Evolutionary conservation across 345 rosid genomes (phyloP), one percentile per base, ranked within the genome.

Genomic region (Eucalyptus caleyi): DNA sequence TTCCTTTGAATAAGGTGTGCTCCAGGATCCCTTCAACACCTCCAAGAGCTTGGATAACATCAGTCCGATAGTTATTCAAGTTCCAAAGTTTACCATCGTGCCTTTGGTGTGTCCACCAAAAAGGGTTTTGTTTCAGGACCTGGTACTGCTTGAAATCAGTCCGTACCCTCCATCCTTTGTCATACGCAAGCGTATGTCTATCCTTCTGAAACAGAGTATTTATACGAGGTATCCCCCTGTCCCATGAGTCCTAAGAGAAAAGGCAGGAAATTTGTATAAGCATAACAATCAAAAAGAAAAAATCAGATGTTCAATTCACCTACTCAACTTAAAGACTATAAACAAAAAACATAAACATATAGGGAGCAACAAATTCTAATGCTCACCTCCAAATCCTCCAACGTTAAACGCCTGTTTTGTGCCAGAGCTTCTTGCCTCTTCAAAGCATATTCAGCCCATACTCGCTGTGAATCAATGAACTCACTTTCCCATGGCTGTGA

Each of bases 61-160:
- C 99, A 91, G 99, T 97, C 53, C 99, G 93, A 91, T 98, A 98
- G 90, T 98, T 98, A 93, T 98, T 98, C 95, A 98, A 93, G 94
- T 98, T 98, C 99, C 99, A 98, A 91, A 98, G 88, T 92, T 98
- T 97, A 77, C 99, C 99, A 94, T 98, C 99, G 91, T 98, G 99
- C 91, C 99, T 96, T 93, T 98, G 99, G 92, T 98, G 99, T 4
- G 99, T 98, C 99, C 99, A 98, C 99, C 99, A 98, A 95, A 98
- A 97, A 88, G 99, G 99, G 87, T 98, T 97, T 93, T 98, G 99
- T 91, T 98, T 98, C 87, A 97, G 92, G 91, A 98, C 99, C 92
- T 98, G 99, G 92, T 98, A 98, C 90, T 96, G 99, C 95, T 98
- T 98, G 90, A 98, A 98, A 92, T 98, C 99, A 34, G 99, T 98